A percentile compares a stretch with the other conserved stretches of the same genome.
phyloP scores from a whole-genome alignment of 306 rosid species.

The Glycine soja region DNA sequence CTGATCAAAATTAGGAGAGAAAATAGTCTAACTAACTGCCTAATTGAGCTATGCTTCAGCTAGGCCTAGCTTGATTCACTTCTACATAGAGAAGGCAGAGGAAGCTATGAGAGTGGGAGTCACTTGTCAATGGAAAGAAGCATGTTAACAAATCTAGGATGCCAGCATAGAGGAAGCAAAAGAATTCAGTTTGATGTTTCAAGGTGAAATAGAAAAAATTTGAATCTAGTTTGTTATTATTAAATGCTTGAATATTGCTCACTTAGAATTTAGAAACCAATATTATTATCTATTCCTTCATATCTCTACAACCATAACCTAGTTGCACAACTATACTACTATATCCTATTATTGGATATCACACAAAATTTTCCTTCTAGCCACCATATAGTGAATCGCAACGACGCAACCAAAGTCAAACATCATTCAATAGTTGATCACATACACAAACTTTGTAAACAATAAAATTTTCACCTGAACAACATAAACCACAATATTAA shows the following conservation, averaged over 20 bases:
- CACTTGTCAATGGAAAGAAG: conserved; percentile 33
- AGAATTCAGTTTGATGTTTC: background rate
- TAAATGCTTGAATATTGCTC: background rate
- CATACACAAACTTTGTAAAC: conserved; percentile 40
- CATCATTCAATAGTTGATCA: conserved; percentile 54
- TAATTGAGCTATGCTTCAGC: background rate
- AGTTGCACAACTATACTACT: background rate
- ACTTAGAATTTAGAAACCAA: conserved; percentile 20
- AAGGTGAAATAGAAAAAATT: background rate
- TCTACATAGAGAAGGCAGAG: background rate
- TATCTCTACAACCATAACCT: conserved; percentile 30
- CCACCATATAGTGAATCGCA: conserved; percentile 58
- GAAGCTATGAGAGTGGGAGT: conserved; percentile 20
- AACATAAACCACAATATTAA: conserved; percentile 79
- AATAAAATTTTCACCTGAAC: conserved; percentile 77
- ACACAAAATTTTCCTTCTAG: conserved; percentile 60
- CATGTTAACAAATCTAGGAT: conserved; percentile 3
- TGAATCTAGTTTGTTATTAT: background rate
- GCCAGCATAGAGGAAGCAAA: background rate
- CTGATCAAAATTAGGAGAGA: background rate
- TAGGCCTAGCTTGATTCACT: background rate
- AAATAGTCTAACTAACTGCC: too few species aligned
- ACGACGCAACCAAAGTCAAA: conserved; percentile 59
- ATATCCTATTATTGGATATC: conserved; percentile 46
- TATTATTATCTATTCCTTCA: conserved; percentile 31